Percentiles rank a stretch among this genome's conserved stretches.
Evolutionary conservation across 2,329 filamentous ascomycete genomes (phyloP).

Genomic region (Raffaelea ambrosiae): DNA sequence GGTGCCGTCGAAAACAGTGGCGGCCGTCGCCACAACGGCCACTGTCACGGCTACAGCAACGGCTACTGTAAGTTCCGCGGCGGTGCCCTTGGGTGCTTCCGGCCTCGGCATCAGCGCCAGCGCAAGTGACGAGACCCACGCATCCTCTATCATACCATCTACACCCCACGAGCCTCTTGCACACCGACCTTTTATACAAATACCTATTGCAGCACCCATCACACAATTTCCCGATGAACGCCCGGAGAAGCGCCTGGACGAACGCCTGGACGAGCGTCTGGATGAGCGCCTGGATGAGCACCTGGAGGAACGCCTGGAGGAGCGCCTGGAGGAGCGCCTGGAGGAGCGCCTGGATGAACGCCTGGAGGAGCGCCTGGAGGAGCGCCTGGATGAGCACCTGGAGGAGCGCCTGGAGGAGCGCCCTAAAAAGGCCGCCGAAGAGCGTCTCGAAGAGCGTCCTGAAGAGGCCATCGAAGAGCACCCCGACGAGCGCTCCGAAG

Average conservation of each 20-base stretch:
- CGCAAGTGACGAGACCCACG: background rate
- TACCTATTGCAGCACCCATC: no score
- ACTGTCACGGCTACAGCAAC: slow-evolving; percentile 16
- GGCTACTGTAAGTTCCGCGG: background rate
- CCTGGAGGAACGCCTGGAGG: background rate
- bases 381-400: background rate
- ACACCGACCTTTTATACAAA: no score
- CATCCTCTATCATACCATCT: background rate
- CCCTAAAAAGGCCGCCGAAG: background rate
- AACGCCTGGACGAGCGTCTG: no score
- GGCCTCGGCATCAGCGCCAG: background rate
- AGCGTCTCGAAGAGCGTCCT: background rate
- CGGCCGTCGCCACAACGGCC: slow-evolving; percentile 7
- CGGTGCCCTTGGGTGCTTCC: background rate
- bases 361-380: background rate
- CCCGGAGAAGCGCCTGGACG: no score
- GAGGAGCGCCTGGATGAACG: background rate
- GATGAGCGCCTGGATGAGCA: no score
- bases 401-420: background rate
- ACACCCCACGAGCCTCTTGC: no score
- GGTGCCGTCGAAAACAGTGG: slow-evolving; percentile 8
- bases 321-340: background rate
- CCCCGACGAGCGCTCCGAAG: slow-evolving; percentile 50
- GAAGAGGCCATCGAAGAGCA: slow-evolving; percentile 19
- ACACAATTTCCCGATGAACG: no score